Base-by-base conservation (phyloP, 129 eudicot species). In the Glebionis coronaria region DNA sequence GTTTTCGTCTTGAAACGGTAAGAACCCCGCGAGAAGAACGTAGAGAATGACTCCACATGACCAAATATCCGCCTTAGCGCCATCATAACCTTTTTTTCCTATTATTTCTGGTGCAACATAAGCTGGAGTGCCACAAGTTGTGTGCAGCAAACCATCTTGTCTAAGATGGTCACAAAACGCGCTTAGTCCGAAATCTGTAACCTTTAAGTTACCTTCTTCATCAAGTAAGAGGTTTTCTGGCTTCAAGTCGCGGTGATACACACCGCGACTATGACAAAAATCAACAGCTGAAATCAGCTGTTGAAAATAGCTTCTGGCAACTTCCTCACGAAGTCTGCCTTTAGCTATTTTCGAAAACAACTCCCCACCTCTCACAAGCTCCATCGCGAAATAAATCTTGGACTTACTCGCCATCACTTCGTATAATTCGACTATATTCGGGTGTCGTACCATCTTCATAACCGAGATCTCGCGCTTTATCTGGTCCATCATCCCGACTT, bases 391-490 rank as follows among this genome's bases (percentile, higher is more conserved):
- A 38, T 78, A 78, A 29, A 78, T 78, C 78, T 78, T 78, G 1
- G 82, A 71, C 65, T 71, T 78, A 53, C 82, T 78, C 20, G 82
- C 82, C 82, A 78, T 72, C 0, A 77, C 82, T 14, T 77, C 82
- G 35, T 77, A 66, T 1, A 77, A 49, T 68, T 77, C 82, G 21
- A 77, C 77, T 18, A 77, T 77, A 42, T 77, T 71, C 1, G 82
- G 82, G 56, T 77, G 82, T 3, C 58, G 44, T 0, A 77, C 82
- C 82, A 77, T 77, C 12, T 77, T 77, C 82, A 77, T 77, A 13
- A 77, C 77, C 8, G 82, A 77, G 10, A 77, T 77, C 56, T 77
- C 82, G 20, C 82, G 68, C 57, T 77, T 77, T 9, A 77, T 59
- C 52, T 77, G 82, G 42, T 77, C 82, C 73, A 65, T 77, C 82